A percentile compares a stretch with the other conserved stretches of the same genome.
Conservation (phyloP, 331 rosid species). For the Spiraea crenata region DNA sequence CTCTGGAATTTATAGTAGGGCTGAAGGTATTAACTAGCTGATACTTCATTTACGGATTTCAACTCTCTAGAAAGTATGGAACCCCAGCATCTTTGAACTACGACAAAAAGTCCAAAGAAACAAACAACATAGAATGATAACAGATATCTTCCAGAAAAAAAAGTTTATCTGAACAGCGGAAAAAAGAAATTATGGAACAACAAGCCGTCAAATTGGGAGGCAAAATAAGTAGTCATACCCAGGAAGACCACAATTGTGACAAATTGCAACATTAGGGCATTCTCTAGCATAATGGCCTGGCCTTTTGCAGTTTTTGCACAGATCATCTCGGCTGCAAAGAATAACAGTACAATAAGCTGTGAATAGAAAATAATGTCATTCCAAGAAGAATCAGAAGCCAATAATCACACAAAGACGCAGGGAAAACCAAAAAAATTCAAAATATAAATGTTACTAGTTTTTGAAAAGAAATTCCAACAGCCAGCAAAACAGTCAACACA, state of each 20-base stretch:
- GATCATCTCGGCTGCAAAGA: constrained; percentile 81
- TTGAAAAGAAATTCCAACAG: background rate
- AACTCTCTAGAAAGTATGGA: background rate
- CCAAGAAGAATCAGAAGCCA: background rate
- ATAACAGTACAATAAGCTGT: background rate
- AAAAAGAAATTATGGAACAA: background rate
- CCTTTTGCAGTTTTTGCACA: constrained; percentile 97
- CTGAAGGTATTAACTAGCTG: background rate
- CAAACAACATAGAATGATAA: background rate
- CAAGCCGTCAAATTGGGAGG: background rate
- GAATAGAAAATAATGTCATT: constrained; percentile 3
- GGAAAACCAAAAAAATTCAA: background rate
- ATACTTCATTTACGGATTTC: background rate
- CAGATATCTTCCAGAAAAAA: background rate
- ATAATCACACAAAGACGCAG: background rate
- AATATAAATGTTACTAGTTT: background rate
- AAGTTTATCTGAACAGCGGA: background rate
- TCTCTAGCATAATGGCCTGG: constrained; percentile 99
- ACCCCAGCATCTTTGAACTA: background rate
- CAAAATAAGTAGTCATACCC: constrained; percentile 56
- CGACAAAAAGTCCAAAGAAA: background rate
- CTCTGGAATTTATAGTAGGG: background rate
- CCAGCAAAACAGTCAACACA: background rate
- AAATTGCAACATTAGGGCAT: constrained; percentile 94
- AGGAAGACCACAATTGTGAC: constrained; percentile 93